phyloP scores from a whole-genome alignment of 2,329 filamentous ascomycete species.

The Chaetomium strumarium region DNA sequence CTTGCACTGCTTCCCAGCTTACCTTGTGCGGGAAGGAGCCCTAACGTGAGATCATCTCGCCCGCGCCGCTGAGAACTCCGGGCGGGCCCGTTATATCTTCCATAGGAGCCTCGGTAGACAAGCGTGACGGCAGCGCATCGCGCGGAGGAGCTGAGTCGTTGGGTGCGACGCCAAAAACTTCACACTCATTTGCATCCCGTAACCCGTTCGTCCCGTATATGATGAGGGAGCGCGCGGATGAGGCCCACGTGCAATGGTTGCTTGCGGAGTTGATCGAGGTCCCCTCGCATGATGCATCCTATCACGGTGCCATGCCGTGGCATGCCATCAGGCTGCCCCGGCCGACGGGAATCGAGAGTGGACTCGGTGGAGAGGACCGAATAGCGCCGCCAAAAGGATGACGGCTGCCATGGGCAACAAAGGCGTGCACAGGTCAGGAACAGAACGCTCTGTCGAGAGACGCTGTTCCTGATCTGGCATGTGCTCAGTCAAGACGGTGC shows the following conservation, averaged over 20 bases:
- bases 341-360: not conserved
- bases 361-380: not conserved
- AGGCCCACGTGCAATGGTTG: not conserved
- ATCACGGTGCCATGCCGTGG: not conserved
- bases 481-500: slow-evolving; percentile 3
- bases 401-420: slow-evolving; percentile 11
- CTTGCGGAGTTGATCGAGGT: not conserved
- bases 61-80: no score
- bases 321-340: not conserved
- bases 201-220: no score
- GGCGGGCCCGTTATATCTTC: no score
- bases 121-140: no score
- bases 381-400: not conserved
- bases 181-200: no score
- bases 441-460: not conserved
- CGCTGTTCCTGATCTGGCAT: slow-evolving; percentile 13
- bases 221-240: not conserved
- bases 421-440: slow-evolving; percentile 2
- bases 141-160: no score
- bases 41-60: not conserved
- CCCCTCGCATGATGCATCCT: not conserved
- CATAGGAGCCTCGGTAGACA: no score
- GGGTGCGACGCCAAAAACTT: no score
- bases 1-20: not conserved
- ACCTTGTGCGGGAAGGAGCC: not conserved